Base-by-base conservation (phyloP, 305 asterid species). In the Rubia occidens region DNA sequence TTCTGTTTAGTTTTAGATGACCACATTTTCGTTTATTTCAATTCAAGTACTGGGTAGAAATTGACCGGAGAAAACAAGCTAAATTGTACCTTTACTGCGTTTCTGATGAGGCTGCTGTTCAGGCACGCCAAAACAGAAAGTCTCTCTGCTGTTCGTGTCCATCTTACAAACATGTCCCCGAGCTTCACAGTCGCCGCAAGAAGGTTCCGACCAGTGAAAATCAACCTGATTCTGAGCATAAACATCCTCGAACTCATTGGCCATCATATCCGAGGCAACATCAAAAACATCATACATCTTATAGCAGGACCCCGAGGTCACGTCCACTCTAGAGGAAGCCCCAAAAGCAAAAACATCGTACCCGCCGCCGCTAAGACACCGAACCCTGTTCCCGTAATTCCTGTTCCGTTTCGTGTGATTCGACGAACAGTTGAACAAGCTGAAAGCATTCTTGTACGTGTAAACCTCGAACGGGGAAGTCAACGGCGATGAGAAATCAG, bases 201-300 rank as follows among this genome's bases (percentile, higher is more conserved):
- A 63, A 37, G 67, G 67, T 40, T 63, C 24, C 21, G 67, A 63
- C 67, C 67, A 40, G 32, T 63, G 67, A 14, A 63, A 17, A 8
- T 8, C 21, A 35, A n/a, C 67, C 44, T 7, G 6, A 0, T 17
- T 14, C 8, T 13, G 15, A 39, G 8, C 32, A 56, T 56, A 56
- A 59, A 1, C 37, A 59, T 59, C 2, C 40, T 59, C 37, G 64
- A 26, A 37, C 11, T 8, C 18, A 13, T 9, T 39, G 20, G 10
- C 20, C 67, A 63, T 5, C 44, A 32, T 1, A 37, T 39, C 51
- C 21, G 32, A 0, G 2, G 10, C 1, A 6, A 37, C 67, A 42
- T n/a, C 51, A 3, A 2, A 39, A 63, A 39, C 18, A 24, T 63
- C 51, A 7, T n/a, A 39, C 26, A 37, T 37, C 66, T 62, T 62